phyloP scores from a whole-genome alignment of 2,329 filamentous ascomycete genomes.

The Tolypocladium endophyticum region DNA sequence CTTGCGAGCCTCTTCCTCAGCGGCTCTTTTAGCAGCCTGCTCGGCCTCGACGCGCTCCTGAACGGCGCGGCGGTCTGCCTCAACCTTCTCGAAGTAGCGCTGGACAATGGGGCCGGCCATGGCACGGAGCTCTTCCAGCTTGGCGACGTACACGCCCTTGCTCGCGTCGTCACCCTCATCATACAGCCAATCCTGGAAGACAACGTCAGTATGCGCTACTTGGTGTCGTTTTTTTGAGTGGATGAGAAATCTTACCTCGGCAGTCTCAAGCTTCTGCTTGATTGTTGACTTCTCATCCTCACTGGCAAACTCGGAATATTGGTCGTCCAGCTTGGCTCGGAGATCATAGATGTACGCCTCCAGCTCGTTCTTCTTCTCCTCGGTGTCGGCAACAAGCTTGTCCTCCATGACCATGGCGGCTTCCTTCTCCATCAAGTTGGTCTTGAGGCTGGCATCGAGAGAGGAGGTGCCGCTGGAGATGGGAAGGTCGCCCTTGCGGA shows the following conservation, averaged over 20 bases:
- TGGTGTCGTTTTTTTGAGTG: neutral
- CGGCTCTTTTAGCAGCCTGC: slow-evolving; percentile 62
- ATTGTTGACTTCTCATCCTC: slow-evolving; percentile 90
- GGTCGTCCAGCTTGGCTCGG: slow-evolving; percentile 87
- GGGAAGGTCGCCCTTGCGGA: slow-evolving; percentile 91
- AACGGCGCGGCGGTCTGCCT: slow-evolving; percentile 70
- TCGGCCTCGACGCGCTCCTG: slow-evolving; percentile 71
- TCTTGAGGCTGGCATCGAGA: slow-evolving; percentile 59
- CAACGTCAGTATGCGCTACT: slow-evolving; percentile 4
- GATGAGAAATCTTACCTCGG: slow-evolving; percentile 58
- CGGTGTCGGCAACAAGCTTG: slow-evolving; percentile 95
- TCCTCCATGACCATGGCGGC: slow-evolving; percentile 91
- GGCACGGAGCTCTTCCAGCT: slow-evolving; percentile 90
- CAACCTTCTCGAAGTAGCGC: slow-evolving; percentile 89
- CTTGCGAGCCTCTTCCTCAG: slow-evolving; percentile 45
- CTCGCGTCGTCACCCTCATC: slow-evolving; percentile 91
- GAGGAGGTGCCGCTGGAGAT: slow-evolving; percentile 75
- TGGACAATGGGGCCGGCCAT: slow-evolving; percentile 86
- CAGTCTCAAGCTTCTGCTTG: slow-evolving; percentile 68
- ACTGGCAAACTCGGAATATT: slow-evolving; percentile 78
- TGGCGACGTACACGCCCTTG: slow-evolving; percentile 87
- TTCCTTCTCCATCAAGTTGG: slow-evolving; percentile 69
- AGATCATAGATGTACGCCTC: slow-evolving; percentile 97
- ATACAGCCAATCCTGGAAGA: slow-evolving; percentile 86
- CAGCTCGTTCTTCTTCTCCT: slow-evolving; percentile 99